These are phyloP conservation scores for Saposhnikovia divaricata DNA, from an alignment of 129 eudicot species.

Conservation along the genomic window DNA sequence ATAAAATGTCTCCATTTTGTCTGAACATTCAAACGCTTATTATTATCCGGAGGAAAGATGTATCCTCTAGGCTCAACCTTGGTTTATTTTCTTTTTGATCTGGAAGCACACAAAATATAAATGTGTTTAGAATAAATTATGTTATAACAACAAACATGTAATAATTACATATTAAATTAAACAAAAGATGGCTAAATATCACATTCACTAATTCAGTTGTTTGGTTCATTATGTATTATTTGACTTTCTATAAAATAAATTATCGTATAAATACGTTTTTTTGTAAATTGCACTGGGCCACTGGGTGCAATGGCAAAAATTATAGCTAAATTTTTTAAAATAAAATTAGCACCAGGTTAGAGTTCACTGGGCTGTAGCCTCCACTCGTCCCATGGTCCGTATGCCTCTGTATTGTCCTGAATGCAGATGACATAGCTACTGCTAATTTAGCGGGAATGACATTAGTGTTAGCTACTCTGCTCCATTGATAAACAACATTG, in stretches of 20 bases:
- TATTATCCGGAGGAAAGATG: background rate
- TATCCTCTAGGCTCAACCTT: background rate
- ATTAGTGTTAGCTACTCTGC: background rate
- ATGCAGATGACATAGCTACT: background rate
- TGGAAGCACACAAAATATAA: background rate
- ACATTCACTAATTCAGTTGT: background rate
- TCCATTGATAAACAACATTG: background rate
- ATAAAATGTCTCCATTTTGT: background rate
- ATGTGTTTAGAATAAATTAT: no score
- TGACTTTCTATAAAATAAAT: background rate
- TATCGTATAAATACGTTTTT: no score
- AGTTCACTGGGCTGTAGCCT: background rate
- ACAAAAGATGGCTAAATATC: no score
- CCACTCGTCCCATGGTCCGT: background rate
- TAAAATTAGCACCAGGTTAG: background rate
- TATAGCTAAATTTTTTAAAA: background rate
- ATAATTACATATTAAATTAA: no score
- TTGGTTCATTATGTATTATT: no score
- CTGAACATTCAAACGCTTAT: background rate
- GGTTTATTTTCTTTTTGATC: no score
- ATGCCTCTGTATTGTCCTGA: background rate
- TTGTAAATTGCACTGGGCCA: background rate
- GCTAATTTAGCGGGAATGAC: background rate
- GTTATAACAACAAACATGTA: background rate
- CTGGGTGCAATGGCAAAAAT: background rate